Percentiles rank a stretch among this genome's conserved stretches.
Conservation (phyloP, 2,329 filamentous ascomycete species). For the Davidsoniella virescens region DNA sequence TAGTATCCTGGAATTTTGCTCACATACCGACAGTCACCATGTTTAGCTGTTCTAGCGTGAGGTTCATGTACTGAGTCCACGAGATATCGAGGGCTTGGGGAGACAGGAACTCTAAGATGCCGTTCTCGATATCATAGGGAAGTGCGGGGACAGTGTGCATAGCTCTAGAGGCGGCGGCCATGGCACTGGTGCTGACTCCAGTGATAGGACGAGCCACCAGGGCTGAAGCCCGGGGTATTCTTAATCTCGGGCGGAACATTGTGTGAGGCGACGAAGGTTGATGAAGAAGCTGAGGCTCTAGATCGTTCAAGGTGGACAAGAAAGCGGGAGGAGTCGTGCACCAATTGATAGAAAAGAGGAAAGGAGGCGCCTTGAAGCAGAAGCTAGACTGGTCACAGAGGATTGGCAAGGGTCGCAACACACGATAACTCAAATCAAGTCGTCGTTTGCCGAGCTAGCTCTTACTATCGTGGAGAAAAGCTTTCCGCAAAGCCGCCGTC, state of each 20-base stretch:
- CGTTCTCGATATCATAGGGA: slow-evolving; percentile 28
- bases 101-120: slow-evolving; percentile 56
- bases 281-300: neutral
- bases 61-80: slow-evolving; percentile 67
- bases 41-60: slow-evolving; percentile 64
- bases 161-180: slow-evolving; percentile 23
- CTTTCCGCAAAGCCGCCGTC: slow-evolving; percentile 9
- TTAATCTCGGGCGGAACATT: slow-evolving; percentile 40
- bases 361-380: neutral
- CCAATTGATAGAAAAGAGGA: neutral
- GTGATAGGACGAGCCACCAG: slow-evolving; percentile 4
- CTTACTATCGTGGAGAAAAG: slow-evolving; percentile 8
- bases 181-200: slow-evolving; percentile 22
- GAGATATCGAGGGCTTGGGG: slow-evolving; percentile 54
- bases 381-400: neutral
- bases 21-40: slow-evolving; percentile 51
- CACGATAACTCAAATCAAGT: neutral
- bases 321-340: neutral
- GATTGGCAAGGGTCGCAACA: neutral
- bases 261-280: slow-evolving; percentile 15
- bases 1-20: neutral
- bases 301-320: neutral
- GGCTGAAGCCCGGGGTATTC: slow-evolving; percentile 30
- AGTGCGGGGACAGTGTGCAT: slow-evolving; percentile 33
- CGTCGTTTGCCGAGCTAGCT: slow-evolving; percentile 1